Evolutionary conservation across 108 stramenopile genomes (phyloP).

Genomic region (Pelagomonas calceolata): DNA sequence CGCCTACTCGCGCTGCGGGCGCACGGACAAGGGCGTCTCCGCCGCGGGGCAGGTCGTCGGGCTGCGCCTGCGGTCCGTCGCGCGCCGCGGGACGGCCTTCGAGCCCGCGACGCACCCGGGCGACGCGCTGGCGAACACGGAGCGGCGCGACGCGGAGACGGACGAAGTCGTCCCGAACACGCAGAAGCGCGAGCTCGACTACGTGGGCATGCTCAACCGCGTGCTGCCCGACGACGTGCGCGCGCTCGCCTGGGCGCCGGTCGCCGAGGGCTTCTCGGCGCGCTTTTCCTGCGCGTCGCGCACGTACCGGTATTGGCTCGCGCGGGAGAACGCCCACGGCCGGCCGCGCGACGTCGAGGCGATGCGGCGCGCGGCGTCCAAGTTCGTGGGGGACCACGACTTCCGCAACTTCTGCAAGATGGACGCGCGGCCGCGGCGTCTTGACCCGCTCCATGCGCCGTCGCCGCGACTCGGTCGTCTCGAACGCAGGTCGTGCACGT

Average conservation of each 20-base stretch:
- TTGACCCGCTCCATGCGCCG: too few relatives aligned
- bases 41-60: slow-evolving; percentile 89
- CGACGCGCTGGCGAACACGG: background rate
- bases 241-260: slow-evolving; percentile 82
- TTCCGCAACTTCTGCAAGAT: slow-evolving; percentile 98
- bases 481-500: slow-evolving; percentile 22
- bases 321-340: background rate
- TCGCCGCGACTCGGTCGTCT: too few relatives aligned
- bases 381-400: slow-evolving; percentile 82
- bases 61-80: slow-evolving; percentile 55
- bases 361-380: slow-evolving; percentile 57
- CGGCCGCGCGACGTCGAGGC: slow-evolving; percentile 50
- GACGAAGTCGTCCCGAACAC: too few relatives aligned
- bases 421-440: too few relatives aligned
- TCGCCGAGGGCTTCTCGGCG: slow-evolving; percentile 77
- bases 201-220: slow-evolving; percentile 64
- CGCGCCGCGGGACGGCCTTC: background rate
- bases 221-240: slow-evolving; percentile 79
- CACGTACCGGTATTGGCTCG: slow-evolving; percentile 89
- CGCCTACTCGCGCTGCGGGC: slow-evolving; percentile 81
- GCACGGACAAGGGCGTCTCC: slow-evolving; percentile 89
- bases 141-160: too few relatives aligned
- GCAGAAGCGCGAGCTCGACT: too few relatives aligned
- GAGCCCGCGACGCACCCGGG: background rate
- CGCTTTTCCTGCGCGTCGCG: slow-evolving; percentile 72